phyloP scores from a whole-genome alignment of 345 rosid genomes.

The Salix purpurea region DNA sequence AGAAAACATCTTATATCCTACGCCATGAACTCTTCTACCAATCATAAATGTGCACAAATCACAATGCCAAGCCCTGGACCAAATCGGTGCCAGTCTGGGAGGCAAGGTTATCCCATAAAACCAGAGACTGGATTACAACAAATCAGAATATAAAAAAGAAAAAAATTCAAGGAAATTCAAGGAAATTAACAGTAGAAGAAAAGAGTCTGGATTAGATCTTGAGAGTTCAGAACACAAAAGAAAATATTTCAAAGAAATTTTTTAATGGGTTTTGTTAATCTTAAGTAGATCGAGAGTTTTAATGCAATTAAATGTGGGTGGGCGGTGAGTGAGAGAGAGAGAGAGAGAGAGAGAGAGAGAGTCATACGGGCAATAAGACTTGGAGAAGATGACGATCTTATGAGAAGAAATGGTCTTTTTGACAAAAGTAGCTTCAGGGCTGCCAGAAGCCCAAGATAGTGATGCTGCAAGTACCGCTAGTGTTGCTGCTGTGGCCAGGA shows the following conservation, averaged over 20 bases:
- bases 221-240: too few species aligned
- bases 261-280: not conserved
- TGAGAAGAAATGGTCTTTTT: constrained; percentile 71
- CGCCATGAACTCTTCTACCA: not conserved
- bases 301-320: not conserved
- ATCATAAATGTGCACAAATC: not conserved
- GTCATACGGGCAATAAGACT: constrained; percentile 88
- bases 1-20: not conserved
- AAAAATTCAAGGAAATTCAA: too few species aligned
- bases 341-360: not conserved
- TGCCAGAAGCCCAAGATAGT: constrained; percentile 18
- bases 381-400: constrained; percentile 93
- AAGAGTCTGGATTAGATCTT: too few species aligned
- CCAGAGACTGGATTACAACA: too few species aligned
- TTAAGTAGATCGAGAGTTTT: not conserved
- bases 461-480: constrained; percentile 8
- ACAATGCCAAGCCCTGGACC: not conserved
- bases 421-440: constrained; percentile 51
- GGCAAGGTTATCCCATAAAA: too few species aligned
- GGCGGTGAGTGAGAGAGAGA: too few species aligned
- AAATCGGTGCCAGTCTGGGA: too few species aligned
- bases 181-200: too few species aligned
- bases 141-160: too few species aligned
- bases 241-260: too few species aligned
- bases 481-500: constrained; percentile 4